These are phyloP conservation scores for Anthoceros angustus DNA, from an alignment of 225 moss, liverwort and hornwort species.

Conservation along the genomic window DNA sequence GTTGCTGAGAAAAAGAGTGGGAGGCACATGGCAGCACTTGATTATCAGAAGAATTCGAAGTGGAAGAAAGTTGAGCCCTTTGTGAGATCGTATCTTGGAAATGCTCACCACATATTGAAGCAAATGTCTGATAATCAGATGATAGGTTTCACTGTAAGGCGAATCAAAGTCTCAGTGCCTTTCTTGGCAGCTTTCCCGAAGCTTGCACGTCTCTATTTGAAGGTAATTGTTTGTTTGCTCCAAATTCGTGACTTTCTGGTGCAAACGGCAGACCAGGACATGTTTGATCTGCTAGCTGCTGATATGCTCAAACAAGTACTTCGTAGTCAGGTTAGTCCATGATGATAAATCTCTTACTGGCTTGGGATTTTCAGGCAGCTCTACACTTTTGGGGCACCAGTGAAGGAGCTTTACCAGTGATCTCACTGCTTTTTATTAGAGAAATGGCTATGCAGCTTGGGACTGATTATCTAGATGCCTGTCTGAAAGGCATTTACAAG, in stretches of 20 bases:
- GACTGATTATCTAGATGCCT: slow-evolving; percentile 40
- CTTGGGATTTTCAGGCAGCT: slow-evolving; percentile 32
- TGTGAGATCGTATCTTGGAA: slow-evolving; percentile 64
- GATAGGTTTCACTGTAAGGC: slow-evolving; percentile 68
- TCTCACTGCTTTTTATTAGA: slow-evolving; percentile 68
- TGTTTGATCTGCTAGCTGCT: too few relatives aligned
- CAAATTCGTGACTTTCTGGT: neutral
- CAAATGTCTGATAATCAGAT: slow-evolving; percentile 97
- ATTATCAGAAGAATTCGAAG: slow-evolving; percentile 51
- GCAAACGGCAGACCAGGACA: too few relatives aligned
- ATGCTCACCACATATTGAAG: slow-evolving; percentile 74
- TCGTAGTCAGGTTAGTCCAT: too few relatives aligned
- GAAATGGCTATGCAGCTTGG: slow-evolving; percentile 83
- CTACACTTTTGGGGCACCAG: slow-evolving; percentile 83
- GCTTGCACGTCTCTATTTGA: slow-evolving; percentile 56
- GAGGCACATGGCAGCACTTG: slow-evolving; percentile 18
- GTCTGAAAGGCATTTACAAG: slow-evolving; percentile 79
- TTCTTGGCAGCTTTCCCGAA: slow-evolving; percentile 71
- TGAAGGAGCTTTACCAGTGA: slow-evolving; percentile 66
- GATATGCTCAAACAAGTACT: too few relatives aligned
- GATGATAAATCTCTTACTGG: too few relatives aligned
- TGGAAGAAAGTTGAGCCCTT: slow-evolving; percentile 80
- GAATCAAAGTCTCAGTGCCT: slow-evolving; percentile 61
- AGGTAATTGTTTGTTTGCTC: slow-evolving; percentile 20
- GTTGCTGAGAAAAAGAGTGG: slow-evolving; percentile 33